phyloP scores from a whole-genome alignment of 1,284 basidiomycete species.

The Microbotryum scabiosae region DNA sequence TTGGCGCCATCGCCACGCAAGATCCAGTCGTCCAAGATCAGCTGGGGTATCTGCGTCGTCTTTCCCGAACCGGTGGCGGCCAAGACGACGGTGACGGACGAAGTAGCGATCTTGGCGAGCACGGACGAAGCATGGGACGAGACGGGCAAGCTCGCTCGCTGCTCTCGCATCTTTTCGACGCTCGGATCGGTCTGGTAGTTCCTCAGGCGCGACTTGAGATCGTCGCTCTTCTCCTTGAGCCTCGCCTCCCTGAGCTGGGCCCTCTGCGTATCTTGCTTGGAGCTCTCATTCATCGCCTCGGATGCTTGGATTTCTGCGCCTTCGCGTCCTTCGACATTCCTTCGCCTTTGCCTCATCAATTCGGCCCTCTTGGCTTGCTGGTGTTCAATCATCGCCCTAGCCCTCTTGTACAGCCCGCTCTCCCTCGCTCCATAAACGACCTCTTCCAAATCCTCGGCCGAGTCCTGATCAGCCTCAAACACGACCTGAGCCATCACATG shows the following conservation, averaged over 20 bases:
- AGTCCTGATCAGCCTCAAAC: constrained; percentile 41
- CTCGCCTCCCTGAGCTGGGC: constrained; percentile 41
- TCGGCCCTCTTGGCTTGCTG: constrained; percentile 17
- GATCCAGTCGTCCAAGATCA: constrained; percentile 80
- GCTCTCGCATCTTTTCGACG: constrained; percentile 59
- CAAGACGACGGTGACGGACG: constrained; percentile 88
- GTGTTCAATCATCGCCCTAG: constrained; percentile 32
- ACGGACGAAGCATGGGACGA: constrained; percentile 28
- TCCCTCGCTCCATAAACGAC: constrained; percentile 60
- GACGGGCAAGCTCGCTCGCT: constrained; percentile 45
- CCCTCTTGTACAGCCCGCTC: constrained; percentile 47
- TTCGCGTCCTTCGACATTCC: constrained; percentile 1
- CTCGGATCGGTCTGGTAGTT: constrained; percentile 57
- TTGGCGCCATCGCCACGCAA: constrained; percentile 65
- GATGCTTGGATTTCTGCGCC: not conserved
- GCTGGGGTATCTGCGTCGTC: constrained; percentile 90
- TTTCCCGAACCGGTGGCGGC: constrained; percentile 93
- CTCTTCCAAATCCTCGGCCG: constrained; percentile 67
- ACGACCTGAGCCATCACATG: constrained; percentile 48
- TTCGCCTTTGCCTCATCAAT: constrained; percentile 19
- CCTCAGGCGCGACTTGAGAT: constrained; percentile 51
- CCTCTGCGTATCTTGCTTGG: not conserved
- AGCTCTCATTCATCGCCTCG: not conserved
- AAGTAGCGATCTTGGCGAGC: constrained; percentile 59
- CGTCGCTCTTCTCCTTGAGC: constrained; percentile 54